Evolutionary conservation across 257 asterid species (phyloP).

Genomic region (Solanum pinnatisectum): DNA sequence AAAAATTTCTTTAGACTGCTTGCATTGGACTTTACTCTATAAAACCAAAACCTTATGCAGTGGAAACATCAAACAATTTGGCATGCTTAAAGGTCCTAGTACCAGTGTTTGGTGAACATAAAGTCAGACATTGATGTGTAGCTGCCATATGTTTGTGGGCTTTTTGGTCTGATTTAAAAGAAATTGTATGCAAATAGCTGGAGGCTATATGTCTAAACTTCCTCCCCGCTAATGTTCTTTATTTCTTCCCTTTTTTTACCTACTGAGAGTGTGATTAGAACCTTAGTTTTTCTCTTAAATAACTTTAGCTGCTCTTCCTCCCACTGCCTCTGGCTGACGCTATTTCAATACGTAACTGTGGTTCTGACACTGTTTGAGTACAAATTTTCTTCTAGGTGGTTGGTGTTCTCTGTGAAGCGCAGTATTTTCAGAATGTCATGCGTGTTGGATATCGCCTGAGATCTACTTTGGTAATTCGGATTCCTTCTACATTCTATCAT

Average conservation of each 20-base stretch:
- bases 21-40: background rate
- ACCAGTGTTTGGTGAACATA: background rate
- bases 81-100: background rate
- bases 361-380: background rate
- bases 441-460: conserved; percentile 94
- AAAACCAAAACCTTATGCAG: background rate
- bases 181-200: background rate
- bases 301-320: background rate
- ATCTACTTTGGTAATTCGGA: conserved; percentile 68
- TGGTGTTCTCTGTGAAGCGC: conserved; percentile 93
- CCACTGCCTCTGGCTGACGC: background rate
- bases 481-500: background rate
- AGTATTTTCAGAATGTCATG: conserved; percentile 93
- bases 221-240: background rate
- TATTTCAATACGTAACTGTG: background rate
- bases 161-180: background rate
- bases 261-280: background rate
- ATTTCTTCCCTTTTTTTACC: background rate
- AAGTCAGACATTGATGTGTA: background rate
- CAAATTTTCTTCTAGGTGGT: conserved; percentile 38
- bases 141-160: background rate
- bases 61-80: background rate
- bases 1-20: background rate
- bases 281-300: background rate
- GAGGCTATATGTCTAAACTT: background rate